Base-by-base conservation (phyloP, 352 stramenopile genomes). In the Albugo laibachii region DNA sequence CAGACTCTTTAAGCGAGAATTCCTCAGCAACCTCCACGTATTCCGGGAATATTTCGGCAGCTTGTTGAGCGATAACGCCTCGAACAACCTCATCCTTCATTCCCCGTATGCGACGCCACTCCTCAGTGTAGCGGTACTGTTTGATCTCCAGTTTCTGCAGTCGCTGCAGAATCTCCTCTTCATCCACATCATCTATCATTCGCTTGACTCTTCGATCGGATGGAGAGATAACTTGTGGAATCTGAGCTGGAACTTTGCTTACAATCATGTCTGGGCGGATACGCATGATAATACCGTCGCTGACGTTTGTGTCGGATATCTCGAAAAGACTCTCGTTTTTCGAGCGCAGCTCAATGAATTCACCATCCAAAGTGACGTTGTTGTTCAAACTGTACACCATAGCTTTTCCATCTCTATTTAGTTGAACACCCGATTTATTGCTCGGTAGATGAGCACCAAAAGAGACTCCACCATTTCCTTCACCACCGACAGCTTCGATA, bases 141-240 rank as follows among this genome's bases (percentile, higher is more conserved):
- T 62, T 55, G 42, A 91, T 52, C 37, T 69, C 45, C 5, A 92
- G 57, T 37, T 64, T 19, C 38, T 64, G 59, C 34, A 92, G 59
- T 36, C 73, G 50, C 31, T 86, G 62, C 12, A 86, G 53, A 4
- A 92, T 49, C 43, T 77, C 60, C 18, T 76, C 59, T 2, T 59
- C 61, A 53, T 91, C 69, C 19, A 80, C 55, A 27, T 56, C 43
- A 21, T 52, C 37, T 39, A 92, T 69, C 45, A 82, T 62, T 40
- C 76, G 59, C 52, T 92, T 92, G 48, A 92, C 87, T 16, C 79
- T 46, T 13, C 36, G 18, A 48, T 92, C 79, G 14, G 79, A 91
- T 18, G 75, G 48, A 36, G 48, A 50, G 18, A 53, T 37, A 18
- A 53, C 15, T 36, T 53, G 47, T 11, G 48, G 19, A 5, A 31